Evolutionary conservation across 306 rosid genomes (phyloP), one percentile per base, ranked within the genome.

Genomic region (Echinosophora koreensis): DNA sequence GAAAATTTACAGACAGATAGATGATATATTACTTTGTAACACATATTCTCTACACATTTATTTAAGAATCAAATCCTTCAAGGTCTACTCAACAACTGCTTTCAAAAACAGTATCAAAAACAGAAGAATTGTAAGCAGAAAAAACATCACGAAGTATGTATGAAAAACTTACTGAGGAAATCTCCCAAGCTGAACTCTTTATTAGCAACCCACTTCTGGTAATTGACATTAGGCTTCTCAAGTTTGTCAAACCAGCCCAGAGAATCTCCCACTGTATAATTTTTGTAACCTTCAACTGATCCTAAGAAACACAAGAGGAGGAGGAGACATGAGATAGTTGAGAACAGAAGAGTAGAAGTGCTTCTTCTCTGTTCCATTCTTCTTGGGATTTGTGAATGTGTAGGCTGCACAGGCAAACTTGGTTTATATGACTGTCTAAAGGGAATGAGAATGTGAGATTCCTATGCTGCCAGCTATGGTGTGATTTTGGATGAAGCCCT

Each of bases 181-280:
- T 95, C 97, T 63, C 99, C 99, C 74, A 92, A 84, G 92, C 84
- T 65, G 92, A 95, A 95, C 37, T 47, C 69, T 57, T 92, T 90
- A 35, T 41, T 81, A 13, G 84, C 72, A 71, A 79, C 89, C 99
- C 99, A 95, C 35, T 92, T 87, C 80, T 88, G 93, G 61, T 90
- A 95, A 82, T 90, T 56, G 8, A 88, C 83, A 66, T 59, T 5
- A 28, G 97, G 84, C 58, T 92, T 92, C 59, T 71, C 71, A 17
- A 76, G 66, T 7, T 56, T 88, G 57, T 94, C 99, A 71, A 84
- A 95, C 97, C 97, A 95, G 4, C 99, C 99, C 55, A 88, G 52
- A 37, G 97, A 88, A 71, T 90, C 97, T 2, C 99, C 99, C 1
- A 95, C 99, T 0, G 99, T 95, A 85, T 88, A 87, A 83, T 95